Base-by-base conservation (phyloP, 495 filamentous ascomycete genomes). In the Tricharina praecox region DNA sequence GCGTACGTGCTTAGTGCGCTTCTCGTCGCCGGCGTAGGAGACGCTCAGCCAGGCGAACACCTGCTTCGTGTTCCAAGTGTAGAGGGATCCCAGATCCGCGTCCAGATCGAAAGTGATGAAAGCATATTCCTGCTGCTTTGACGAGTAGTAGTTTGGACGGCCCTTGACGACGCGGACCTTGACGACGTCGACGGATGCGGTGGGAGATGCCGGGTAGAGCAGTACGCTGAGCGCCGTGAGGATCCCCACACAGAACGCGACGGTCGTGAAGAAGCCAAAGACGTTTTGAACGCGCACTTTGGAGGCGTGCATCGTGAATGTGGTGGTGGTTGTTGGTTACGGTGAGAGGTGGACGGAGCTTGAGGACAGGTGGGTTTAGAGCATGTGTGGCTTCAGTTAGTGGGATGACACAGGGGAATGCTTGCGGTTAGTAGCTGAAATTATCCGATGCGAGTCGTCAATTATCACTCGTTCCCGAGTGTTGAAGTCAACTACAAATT, bases 1-100 rank as follows among this genome's bases (percentile, higher is more conserved):
- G 30, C 47, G 18, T 32, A 54, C 62, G 58, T 64, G 69, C 60
- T 54, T 53, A 38, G 32, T 48, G 53, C 36, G 58, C 24, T 32
- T 46, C 16, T 32, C 28, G 23, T n/a, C 43, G 51, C 50, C 49
- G 47, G 32, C 59, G 50, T 88, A 97, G 20, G 76, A 76, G 26
- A 87, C 86, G 41, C 82, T 82, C 39, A 97, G 76, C 72, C 90
- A 97, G 64, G 92, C 76, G 67, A 96, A 99, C 55, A 96, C 65
- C 65, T 95, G 85, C 66, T 99, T 99, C n/a, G 90, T 99, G 69
- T 99, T 99, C 92, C 92, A 99, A 65, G 81, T 93, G 77, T 94
- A 95, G 58, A 99, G 79, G 23, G 81, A 78, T 47, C 77, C 75
- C 43, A 97, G 74, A 66, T 97, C 88, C 30, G 77, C 74, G 58